Evolutionary conservation across 257 asterid genomes (phyloP).

Genomic region (Solanum neorickii): DNA sequence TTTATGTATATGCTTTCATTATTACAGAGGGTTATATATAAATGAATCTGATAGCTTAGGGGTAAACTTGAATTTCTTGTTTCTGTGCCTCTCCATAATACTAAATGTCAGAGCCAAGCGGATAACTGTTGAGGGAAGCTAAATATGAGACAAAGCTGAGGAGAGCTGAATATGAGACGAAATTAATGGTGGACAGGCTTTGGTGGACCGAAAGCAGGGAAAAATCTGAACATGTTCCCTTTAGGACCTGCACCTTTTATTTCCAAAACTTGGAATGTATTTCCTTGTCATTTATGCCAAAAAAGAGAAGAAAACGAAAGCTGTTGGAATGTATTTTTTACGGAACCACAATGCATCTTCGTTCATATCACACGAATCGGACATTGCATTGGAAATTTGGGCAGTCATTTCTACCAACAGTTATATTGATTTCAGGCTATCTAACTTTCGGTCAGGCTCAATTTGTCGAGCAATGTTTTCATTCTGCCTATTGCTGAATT

Average conservation of each 20-base stretch:
- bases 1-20: background rate
- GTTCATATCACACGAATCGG: background rate
- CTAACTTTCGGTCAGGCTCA: background rate
- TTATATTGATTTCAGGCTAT: background rate
- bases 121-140: background rate
- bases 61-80: background rate
- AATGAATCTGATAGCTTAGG: background rate
- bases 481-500: background rate
- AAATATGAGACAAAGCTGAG: background rate
- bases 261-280: background rate
- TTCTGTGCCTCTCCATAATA: background rate
- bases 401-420: background rate
- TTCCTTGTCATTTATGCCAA: background rate
- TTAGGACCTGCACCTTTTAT: background rate
- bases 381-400: background rate
- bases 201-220: background rate
- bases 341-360: background rate
- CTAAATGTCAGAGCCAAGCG: background rate
- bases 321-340: background rate
- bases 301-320: background rate
- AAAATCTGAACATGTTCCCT: background rate
- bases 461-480: background rate
- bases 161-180: background rate
- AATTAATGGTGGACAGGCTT: background rate
- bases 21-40: background rate